These are phyloP conservation scores for Monilinia aucupariae DNA, from an alignment of 2,329 filamentous ascomycete species.

Conservation along the genomic window DNA sequence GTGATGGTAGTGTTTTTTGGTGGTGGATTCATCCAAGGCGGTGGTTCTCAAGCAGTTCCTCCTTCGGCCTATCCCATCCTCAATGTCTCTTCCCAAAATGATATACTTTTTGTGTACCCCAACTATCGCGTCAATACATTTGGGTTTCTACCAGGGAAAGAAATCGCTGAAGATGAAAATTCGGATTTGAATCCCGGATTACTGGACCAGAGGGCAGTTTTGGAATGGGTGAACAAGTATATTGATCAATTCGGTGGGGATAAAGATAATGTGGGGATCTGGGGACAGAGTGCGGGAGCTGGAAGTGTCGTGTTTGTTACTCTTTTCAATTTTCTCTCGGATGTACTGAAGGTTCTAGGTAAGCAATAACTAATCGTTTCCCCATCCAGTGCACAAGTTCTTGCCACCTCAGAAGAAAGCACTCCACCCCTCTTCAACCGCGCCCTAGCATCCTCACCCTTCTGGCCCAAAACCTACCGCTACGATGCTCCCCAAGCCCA, in stretches of 20 bases:
- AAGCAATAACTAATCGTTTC: background rate
- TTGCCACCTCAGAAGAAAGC: conserved; percentile 42
- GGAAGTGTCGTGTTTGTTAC: conserved; percentile 41
- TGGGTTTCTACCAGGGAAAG: conserved; percentile 59
- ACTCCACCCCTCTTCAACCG: conserved; percentile 44
- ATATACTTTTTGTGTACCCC: conserved; percentile 53
- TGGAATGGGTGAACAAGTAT: conserved; percentile 56
- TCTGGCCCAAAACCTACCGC: conserved; percentile 49
- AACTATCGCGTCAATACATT: conserved; percentile 61
- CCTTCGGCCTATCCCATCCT: conserved; percentile 53
- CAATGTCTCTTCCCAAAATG: conserved; percentile 45
- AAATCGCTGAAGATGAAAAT: conserved; percentile 47
- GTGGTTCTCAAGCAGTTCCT: conserved; percentile 49
- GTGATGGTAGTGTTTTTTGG: conserved; percentile 58
- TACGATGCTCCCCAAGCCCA: conserved; percentile 44
- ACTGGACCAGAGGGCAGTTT: conserved; percentile 52
- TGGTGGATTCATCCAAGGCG: conserved; percentile 55
- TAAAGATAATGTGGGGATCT: conserved; percentile 50
- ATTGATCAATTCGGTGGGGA: conserved; percentile 56
- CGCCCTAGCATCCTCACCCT: conserved; percentile 48
- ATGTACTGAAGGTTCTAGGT: background rate
- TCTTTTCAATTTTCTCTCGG: background rate
- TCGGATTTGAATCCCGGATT: conserved; percentile 57
- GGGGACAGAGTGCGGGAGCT: conserved; percentile 54
- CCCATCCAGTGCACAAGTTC: conserved; percentile 41